Conservation (phyloP, 306 rosid genomes). For the Prunus armeniaca region DNA sequence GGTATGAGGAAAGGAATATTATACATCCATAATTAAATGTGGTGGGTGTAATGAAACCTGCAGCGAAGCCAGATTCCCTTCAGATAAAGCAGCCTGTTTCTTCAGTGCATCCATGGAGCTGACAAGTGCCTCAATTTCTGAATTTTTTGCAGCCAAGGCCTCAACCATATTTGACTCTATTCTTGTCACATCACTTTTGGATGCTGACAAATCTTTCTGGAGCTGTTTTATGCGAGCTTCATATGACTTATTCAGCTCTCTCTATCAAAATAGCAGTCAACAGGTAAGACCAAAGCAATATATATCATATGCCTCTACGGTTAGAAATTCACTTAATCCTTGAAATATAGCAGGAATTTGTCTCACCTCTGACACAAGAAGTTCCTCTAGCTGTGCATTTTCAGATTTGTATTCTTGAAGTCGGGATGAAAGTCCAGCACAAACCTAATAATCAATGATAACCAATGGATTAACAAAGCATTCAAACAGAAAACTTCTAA, state of each 20-base stretch:
- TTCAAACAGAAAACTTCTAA: constrained; percentile 12
- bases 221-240: constrained; percentile 84
- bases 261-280: constrained; percentile 47
- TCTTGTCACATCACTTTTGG: constrained; percentile 77
- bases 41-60: constrained; percentile 55
- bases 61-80: constrained; percentile 86
- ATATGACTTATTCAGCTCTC: constrained; percentile 87
- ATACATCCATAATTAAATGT: constrained; percentile 5
- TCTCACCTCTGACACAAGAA: constrained; percentile 86
- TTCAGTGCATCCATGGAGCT: constrained; percentile 77
- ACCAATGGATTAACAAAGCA: constrained; percentile 31
- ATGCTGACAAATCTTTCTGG: constrained; percentile 66
- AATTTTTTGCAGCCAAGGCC: constrained; percentile 91
- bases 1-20: background rate
- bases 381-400: constrained; percentile 98
- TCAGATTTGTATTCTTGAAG: constrained; percentile 97
- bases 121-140: constrained; percentile 86
- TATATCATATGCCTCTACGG: background rate
- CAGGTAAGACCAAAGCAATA: constrained; percentile 3
- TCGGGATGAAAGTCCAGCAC: constrained; percentile 95
- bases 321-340: constrained; percentile 8
- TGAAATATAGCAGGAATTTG: constrained; percentile 13
- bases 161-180: constrained; percentile 84
- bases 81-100: constrained; percentile 84
- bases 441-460: constrained; percentile 61